Base-by-base conservation (phyloP, 768 basidiomycete species). In the Boletus rufocinnamomeus region DNA sequence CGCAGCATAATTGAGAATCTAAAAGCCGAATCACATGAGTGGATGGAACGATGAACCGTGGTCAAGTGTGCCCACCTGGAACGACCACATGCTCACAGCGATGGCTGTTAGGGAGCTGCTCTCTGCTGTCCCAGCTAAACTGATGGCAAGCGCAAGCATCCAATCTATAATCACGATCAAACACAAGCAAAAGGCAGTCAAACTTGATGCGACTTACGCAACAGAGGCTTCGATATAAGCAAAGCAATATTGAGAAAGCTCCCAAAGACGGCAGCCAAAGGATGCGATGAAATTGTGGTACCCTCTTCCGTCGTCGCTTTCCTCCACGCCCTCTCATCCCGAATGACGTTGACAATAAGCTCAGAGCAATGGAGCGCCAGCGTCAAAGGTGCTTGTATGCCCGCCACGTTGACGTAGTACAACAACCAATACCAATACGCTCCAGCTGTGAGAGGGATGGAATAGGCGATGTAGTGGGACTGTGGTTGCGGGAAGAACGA, bases 71-170 rank as follows among this genome's bases (percentile, higher is more conserved):
- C 59, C 47, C 30, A 66, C 71, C 63, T 72, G 72, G 25, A 66
- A 50, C 2, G 64, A 59, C 62, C 59, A 69, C 70, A 72, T 73
- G 60, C 48, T 61, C 49, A 69, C 62, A 9, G 54, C 46, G 34
- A 69, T 62, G 10, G 63, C 52, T 0, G 47, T 59, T 34, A 71
- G 49, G 21, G 48, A 30, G 2, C 50, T 60, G 6, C 44, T 4
- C 35, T 50, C 41, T 30, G 66, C 68, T 2, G 49, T 59, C 30
- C 63, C 60, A 0, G 56, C 50, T 35, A 65, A 59, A 54, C 46
- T 60, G 35, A 72, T 63, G 8, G 69, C 65, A 30, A 72, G 67
- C 8, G 69, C 70, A 38, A 74, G 66, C 71, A 74, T 72, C 72
- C 70, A 70, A 48, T 72, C 71, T 72, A 43, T 6, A 23, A 21